These are phyloP conservation scores for Oidiodendron maius DNA, from an alignment of 495 filamentous ascomycete genomes.

Conservation along the genomic window DNA sequence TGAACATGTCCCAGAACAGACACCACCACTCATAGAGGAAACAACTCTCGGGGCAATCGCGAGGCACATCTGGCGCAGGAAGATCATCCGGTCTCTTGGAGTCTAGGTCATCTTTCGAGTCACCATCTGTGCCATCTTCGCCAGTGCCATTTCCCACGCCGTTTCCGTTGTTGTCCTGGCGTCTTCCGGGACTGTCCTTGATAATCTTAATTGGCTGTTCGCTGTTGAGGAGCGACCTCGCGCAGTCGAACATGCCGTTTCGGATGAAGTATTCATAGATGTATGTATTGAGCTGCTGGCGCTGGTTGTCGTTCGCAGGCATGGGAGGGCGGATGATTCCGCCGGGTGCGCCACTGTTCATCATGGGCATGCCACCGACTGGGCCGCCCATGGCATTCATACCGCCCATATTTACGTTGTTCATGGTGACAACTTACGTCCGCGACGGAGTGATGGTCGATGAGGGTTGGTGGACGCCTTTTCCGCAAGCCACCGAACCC, in stretches of 20 bases:
- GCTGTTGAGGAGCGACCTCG: conserved; percentile 63
- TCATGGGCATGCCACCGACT: conserved; percentile 58
- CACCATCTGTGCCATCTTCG: conserved; percentile 75
- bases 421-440: conserved; percentile 52
- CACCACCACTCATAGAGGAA: conserved; percentile 95
- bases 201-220: conserved; percentile 50
- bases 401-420: conserved; percentile 62
- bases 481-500: conserved; percentile 22
- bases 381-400: conserved; percentile 63
- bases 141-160: conserved; percentile 65
- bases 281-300: conserved; percentile 70
- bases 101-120: conserved; percentile 69
- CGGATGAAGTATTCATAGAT: conserved; percentile 96
- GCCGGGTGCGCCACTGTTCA: conserved; percentile 50
- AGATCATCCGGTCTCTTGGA: conserved; percentile 72
- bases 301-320: conserved; percentile 34
- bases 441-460: conserved; percentile 3
- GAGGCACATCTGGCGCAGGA: conserved; percentile 63
- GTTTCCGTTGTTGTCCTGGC: conserved; percentile 57
- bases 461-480: conserved; percentile 4
- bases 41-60: conserved; percentile 56
- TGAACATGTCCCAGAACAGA: conserved; percentile 93
- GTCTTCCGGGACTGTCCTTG: conserved; percentile 50
- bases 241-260: conserved; percentile 73
- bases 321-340: conserved; percentile 12